Evolutionary conservation across 1,284 basidiomycete species (phyloP).

Genomic region (Papiliotrema nemorosa): DNA sequence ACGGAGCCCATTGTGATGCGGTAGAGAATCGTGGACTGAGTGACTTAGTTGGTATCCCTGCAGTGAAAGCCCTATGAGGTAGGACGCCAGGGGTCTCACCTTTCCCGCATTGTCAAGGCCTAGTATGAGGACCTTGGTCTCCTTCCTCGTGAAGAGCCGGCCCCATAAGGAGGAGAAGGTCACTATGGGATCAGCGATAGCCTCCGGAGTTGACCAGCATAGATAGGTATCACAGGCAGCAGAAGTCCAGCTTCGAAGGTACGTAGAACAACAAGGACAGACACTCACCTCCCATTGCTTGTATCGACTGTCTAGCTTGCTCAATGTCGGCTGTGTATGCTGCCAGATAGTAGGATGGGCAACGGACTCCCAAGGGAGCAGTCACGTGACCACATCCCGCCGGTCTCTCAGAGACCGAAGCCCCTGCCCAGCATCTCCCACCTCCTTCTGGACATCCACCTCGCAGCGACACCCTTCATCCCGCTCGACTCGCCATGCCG

Average conservation of each 20-base stretch:
- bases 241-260: background rate
- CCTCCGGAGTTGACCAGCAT: background rate
- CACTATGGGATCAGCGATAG: conserved; percentile 32
- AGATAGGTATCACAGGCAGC: background rate
- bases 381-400: no score
- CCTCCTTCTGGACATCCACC: no score
- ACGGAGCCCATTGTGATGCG: conserved; percentile 55
- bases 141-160: conserved; percentile 51
- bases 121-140: conserved; percentile 52
- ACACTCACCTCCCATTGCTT: conserved; percentile 14
- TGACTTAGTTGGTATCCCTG: background rate
- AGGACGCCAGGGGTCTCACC: conserved; percentile 19
- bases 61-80: background rate
- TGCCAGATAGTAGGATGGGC: no score
- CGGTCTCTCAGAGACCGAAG: no score
- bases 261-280: no score
- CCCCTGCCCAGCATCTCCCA: no score
- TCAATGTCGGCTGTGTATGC: no score
- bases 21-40: conserved; percentile 51
- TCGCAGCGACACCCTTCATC: no score
- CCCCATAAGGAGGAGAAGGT: conserved; percentile 50
- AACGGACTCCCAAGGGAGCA: no score
- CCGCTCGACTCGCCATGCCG: conserved; percentile 43
- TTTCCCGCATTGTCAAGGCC: conserved; percentile 55
- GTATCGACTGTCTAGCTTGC: no score